Evolutionary conservation across 2,329 filamentous ascomycete genomes (phyloP), one percentile per base, ranked within the genome.

Genomic region (Alternaria hordeiaustralica): DNA sequence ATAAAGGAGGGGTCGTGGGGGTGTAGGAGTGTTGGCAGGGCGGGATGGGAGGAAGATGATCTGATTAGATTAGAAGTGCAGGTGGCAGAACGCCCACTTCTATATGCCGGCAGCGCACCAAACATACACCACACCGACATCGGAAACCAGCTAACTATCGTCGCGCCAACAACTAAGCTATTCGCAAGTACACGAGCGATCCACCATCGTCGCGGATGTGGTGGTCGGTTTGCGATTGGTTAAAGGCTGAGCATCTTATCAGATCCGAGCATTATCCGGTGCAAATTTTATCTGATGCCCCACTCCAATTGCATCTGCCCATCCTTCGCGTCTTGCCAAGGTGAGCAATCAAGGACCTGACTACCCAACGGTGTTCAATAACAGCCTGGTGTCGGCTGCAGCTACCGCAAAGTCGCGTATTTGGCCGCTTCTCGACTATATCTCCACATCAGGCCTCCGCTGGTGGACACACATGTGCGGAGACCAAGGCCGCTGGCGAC

Each of bases 51-150:
- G 59, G 30, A 54, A 66, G 73, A 76, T 74, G 76, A 79, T 79
- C 77, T 75, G 76, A 79, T 79, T 75, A 79, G 76, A 78, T 78
- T 61, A 53, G 7, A 10, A 11, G 21, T 9, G 15, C 20, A 23
- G 18, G 45, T 33, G 26, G 54, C 30, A 54, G 51, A 36, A 36
- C 44, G 11, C 47, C 53, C 36, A 44, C 50, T 58, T 54, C 55
- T 65, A 61, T 64, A 64, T 65, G 64, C 58, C 46, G 55, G 18
- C 43, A 21, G 13, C 51, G 43, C 51, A 53, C 41, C 53, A 20
- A 47, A 49, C 46, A 21, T n/a, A 41, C 36, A 25, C 21, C 26
- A 55, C 43, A 66, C 61, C 63, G 63, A 67, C 64, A 68, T 68
- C 64, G 64, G 66, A 54, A 63, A 68, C 64, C 44, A 55, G 44